Base-by-base conservation (phyloP, 1,139 yeast genomes). In the Blastobotrys arbuscula region DNA sequence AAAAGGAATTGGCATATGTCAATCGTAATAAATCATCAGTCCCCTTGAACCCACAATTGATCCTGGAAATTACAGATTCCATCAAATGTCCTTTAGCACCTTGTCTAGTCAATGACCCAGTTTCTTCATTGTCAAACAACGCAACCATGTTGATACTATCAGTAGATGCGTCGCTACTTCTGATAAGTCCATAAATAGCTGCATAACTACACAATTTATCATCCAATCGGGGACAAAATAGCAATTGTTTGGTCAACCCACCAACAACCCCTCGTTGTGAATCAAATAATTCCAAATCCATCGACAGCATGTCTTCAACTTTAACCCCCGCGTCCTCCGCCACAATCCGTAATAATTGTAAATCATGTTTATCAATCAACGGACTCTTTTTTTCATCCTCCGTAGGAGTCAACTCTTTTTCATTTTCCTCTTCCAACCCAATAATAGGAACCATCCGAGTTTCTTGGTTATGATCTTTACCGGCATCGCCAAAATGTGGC, bases 61-160 rank as follows among this genome's bases (percentile, higher is more conserved):
- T 67, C 60, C 96, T 77, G 54, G 77, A 81, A 47, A 89, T 65
- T 9, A 85, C 73, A 60, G 84, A 82, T 38, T 95, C 95, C 48
- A 90, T 72, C 62, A 89, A 85, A 28, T 89, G 82, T 1, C 96
- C 88, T 60, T 84, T 85, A 2, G 97, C 97, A 54, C 97, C 97
- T 66, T 89, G 96, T 13, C 95, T 90, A 33, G 92, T 80, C 26
- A 79, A 72, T 4, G 95, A 84, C 0, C 97, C 97, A 57, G 89
- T 78, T 66, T 90, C 97, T 68, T 90, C 97, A 64, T 90, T 95
- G 64, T 90, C 97, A 65, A 87, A 90, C 51, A 88, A 74, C 0
- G 94, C 84, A 44, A 87, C 78, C 61, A 87, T 64, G 64, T 49
- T 49, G 28, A 45, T 40, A 15, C 44, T 40, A 10, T 39, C 19